These are phyloP conservation scores for Neopestalotiopsis rosae DNA, from an alignment of 2,329 filamentous ascomycete species.

Conservation along the genomic window DNA sequence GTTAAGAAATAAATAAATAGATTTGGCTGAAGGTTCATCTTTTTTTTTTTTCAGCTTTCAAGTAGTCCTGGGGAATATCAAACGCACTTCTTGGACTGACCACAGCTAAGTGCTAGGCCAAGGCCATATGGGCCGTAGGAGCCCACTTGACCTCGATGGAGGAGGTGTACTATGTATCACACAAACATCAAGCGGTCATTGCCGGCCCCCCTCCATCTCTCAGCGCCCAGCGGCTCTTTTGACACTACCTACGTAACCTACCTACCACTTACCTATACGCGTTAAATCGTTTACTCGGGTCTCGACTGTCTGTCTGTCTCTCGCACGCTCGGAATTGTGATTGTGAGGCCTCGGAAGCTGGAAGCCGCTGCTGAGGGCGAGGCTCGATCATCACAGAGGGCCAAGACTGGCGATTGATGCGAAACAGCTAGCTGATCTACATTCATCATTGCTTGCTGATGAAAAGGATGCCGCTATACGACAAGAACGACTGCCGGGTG, in stretches of 20 bases:
- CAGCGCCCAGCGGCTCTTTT: not conserved
- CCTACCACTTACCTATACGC: not conserved
- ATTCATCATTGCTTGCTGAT: not conserved
- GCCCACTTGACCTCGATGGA: not conserved
- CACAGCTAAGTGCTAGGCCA: not conserved
- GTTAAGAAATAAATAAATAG: conserved; percentile 2
- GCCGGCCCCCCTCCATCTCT: not conserved
- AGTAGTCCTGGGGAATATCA: not conserved
- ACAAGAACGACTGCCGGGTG: conserved; percentile 1
- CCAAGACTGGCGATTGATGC: not conserved
- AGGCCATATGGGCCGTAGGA: not conserved
- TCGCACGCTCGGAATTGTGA: not conserved
- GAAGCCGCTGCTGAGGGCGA: not conserved
- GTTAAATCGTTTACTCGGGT: not conserved
- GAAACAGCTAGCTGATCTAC: conserved; percentile 1
- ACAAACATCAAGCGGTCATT: conserved; percentile 1
- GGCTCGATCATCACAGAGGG: not conserved
- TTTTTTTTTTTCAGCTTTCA: not conserved
- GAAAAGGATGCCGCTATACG: conserved; percentile 2
- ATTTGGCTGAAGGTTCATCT: not conserved
- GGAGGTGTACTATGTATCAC: not conserved
- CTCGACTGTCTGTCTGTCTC: not conserved
- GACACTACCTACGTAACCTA: not conserved
- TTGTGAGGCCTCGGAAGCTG: not conserved
- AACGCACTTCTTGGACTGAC: not conserved